These are phyloP conservation scores for Sicyos baderoa DNA, from an alignment of 306 rosid species.

Conservation along the genomic window DNA sequence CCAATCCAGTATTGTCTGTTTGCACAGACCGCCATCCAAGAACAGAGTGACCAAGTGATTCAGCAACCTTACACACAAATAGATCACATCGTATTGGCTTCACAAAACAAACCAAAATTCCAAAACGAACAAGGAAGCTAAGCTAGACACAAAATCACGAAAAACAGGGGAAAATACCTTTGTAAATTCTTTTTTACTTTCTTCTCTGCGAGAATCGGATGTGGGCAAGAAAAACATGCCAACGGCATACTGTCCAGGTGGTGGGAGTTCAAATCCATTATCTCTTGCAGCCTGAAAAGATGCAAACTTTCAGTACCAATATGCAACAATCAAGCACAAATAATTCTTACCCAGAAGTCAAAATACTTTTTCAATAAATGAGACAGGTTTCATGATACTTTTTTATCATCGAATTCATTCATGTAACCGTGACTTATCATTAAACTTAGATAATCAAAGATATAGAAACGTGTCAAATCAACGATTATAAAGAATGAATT, in stretches of 20 bases:
- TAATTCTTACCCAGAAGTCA: no score
- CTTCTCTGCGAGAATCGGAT: conserved; percentile 54
- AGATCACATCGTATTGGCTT: not conserved
- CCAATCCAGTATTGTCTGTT: conserved; percentile 82
- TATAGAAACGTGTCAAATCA: no score
- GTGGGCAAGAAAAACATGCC: conserved; percentile 96
- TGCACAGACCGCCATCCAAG: conserved; percentile 94
- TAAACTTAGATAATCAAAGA: no score
- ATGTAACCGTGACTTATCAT: no score
- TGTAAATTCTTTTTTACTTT: conserved; percentile 57
- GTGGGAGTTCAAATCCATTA: conserved; percentile 78
- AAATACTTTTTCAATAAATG: no score
- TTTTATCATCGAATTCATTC: no score
- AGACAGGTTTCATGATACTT: no score
- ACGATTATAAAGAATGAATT: no score
- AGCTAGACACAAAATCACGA: not conserved
- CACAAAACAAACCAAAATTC: no score
- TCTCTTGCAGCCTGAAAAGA: conserved; percentile 52
- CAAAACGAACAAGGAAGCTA: not conserved
- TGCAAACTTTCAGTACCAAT: no score
- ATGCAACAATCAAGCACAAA: no score
- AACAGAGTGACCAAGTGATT: conserved; percentile 78
- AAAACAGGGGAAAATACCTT: conserved; percentile 63
- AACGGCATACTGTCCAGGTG: conserved; percentile 72
- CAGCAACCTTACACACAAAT: conserved; percentile 53